Evolutionary conservation across 352 stramenopile species (phyloP), one percentile per base, ranked within the genome.

Genomic region (Phytophthora podocarpi): DNA sequence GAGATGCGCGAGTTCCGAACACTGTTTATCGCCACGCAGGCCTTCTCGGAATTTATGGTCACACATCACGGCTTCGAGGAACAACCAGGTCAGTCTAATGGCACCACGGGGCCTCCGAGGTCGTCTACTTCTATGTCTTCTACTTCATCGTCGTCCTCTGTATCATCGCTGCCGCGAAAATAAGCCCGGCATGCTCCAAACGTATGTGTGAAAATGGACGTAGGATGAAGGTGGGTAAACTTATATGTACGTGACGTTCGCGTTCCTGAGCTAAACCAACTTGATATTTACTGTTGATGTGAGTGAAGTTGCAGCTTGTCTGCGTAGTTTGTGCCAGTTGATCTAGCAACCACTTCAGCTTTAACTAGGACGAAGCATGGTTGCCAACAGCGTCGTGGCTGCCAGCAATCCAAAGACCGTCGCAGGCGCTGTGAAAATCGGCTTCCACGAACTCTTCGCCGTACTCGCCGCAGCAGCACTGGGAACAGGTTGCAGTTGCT

Each of bases 31-130:
- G 81, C 86, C 4, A 95, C 84, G 3, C 86, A 95, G 46, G 86
- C 86, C 5, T 92, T 95, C 59, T 91, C 80, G 21, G 86, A 95
- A 63, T 95, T 87, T 57, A 78, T 92, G 57, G 86, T 95, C 0
- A 82, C 79, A 20, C 85, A 90, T 70, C 81, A 91, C 43, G 86
- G 86, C 4, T 95, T 95, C 49, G 86, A 94, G 53, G 78, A 87
- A 27, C 67, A 85, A 41, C 72, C 72, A 23, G 59, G 73, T 9
- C 53, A 74, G 31, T 34, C 32, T 20, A 76, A 51, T 35, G 34
- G 47, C 37, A 48, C 40, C 0, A 18, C 42, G 10, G 34, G 43
- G 20, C 36, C 43, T 43, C 40, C 42, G 13, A 53, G 51, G n/a
- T 68, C 59, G 37, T 65, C 57, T 27, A 30, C 51, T 13, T 60